Base-by-base conservation (phyloP, 805 yeast genomes). In the Lipomyces lipofer region DNA sequence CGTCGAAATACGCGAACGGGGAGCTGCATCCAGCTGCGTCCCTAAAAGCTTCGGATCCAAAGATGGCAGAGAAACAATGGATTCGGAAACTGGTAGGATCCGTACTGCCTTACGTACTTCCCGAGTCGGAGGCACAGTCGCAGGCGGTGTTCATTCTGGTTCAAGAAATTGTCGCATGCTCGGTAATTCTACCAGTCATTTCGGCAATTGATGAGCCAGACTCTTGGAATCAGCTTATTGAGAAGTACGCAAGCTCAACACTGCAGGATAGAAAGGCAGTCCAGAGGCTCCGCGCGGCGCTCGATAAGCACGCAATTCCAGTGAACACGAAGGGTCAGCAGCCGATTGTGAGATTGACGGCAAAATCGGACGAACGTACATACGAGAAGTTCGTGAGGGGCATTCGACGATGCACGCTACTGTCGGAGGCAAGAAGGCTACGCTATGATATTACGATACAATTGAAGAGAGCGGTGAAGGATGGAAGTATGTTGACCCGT, bases 211-310 rank as follows among this genome's bases (percentile, higher is more conserved):
- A 84, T 0, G 91, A 86, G 46, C 81, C 92, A 0, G 95, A 89
- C 66, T 85, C 81, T 56, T 86, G 85, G 80, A 91, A 91, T 66
- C 79, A 81, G 51, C 64, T 76, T 38, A 75, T 89, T 13, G 82
- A 83, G 8, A 78, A 78, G 48, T 67, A 78, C 1, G 79, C 86
- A 1, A 84, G 88, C 2, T 78, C 77, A 28, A 78, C 85, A 10
- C 73, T 91, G 66, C 82, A 82, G 58, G 95, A 88, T 64, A 73
- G 90, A 51, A 79, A 79, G 33, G 88, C 87, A 64, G 95, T 90
- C 0, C 80, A 84, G 55, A 79, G 82, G 59, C 76, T 91, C 21
- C 72, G 95, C 56, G 81, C 78, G 21, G 86, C 88, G 0, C 71
- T 90, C 32, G 85, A 84, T 58, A 78, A 81, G 57, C 94, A 89